Conservation (phyloP, 352 stramenopile genomes). For the Pilasporangium apinafurcum region DNA sequence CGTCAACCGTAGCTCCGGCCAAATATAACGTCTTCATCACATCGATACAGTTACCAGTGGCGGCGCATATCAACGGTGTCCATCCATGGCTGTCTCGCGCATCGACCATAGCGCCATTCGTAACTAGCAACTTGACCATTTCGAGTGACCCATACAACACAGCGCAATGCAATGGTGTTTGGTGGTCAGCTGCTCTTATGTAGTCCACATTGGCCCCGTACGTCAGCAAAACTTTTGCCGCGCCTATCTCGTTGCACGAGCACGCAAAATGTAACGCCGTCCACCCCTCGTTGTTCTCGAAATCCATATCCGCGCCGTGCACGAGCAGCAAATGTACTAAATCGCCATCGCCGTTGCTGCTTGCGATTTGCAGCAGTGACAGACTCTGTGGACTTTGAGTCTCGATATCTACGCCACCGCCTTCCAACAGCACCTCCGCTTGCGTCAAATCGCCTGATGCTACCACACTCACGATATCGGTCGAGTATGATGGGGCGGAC, state of each 20-base stretch:
- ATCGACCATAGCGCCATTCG: conserved; percentile 3
- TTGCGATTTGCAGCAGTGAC: conserved; percentile 77
- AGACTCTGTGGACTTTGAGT: too few relatives aligned
- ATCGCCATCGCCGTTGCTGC: conserved; percentile 79
- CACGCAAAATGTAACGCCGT: conserved; percentile 14
- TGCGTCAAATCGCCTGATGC: too few relatives aligned
- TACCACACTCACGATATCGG: too few relatives aligned
- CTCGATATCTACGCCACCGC: too few relatives aligned
- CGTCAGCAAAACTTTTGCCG: not conserved
- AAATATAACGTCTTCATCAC: conserved; percentile 1
- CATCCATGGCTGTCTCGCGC: conserved; percentile 2
- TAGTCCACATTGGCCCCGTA: not conserved
- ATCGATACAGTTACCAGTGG: conserved; percentile 9
- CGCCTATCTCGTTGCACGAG: conserved; percentile 1
- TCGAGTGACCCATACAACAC: conserved; percentile 3
- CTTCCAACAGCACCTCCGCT: too few relatives aligned
- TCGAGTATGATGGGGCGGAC: too few relatives aligned
- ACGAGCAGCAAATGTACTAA: conserved; percentile 60
- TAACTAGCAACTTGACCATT: conserved; percentile 6
- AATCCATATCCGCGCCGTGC: conserved; percentile 15
- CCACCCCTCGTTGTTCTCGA: conserved; percentile 8
- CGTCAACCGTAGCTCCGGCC: not conserved
- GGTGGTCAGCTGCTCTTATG: not conserved
- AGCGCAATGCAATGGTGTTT: conserved; percentile 4
- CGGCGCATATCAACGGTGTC: conserved; percentile 9